Conservation (phyloP, 192 early-diverging fungal genomes). For the Coemansia sp. region DNA sequence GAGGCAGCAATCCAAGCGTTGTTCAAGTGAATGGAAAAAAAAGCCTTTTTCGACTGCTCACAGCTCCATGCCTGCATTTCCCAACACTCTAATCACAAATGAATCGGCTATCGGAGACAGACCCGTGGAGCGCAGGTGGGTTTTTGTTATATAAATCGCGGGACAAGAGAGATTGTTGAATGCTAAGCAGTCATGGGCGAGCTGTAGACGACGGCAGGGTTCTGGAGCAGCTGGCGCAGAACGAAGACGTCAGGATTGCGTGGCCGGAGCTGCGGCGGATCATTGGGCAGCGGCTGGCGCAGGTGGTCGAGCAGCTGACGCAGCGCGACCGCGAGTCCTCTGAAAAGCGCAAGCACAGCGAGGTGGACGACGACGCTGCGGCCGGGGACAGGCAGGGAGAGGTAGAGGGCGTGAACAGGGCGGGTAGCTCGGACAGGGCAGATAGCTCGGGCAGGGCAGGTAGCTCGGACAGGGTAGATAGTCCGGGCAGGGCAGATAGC, state of each 20-base stretch:
- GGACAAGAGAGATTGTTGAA: background rate
- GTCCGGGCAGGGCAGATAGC: background rate
- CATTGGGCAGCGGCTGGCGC: slow-evolving; percentile 34
- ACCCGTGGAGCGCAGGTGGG: slow-evolving; percentile 18
- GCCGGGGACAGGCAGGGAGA: too few relatives aligned
- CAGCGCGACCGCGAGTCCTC: background rate
- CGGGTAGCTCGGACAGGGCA: too few relatives aligned
- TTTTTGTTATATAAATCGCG: background rate
- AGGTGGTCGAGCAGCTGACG: slow-evolving; percentile 20
- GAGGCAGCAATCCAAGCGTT: too few relatives aligned
- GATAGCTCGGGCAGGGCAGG: too few relatives aligned
- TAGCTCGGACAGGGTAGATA: too few relatives aligned
- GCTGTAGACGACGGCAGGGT: slow-evolving; percentile 30
- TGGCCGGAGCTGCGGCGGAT: slow-evolving; percentile 40
- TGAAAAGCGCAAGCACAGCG: slow-evolving; percentile 6
- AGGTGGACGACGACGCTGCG: background rate
- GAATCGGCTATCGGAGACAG: slow-evolving; percentile 3
- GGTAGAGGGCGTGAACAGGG: too few relatives aligned
- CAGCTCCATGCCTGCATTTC: background rate
- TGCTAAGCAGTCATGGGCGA: too few relatives aligned
- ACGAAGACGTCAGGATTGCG: slow-evolving; percentile 34
- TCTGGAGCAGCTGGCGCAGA: slow-evolving; percentile 31
- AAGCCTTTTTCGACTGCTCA: too few relatives aligned
- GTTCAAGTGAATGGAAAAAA: too few relatives aligned
- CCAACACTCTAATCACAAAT: background rate